A percentile compares a stretch with the other conserved stretches of the same genome.
phyloP scores from a whole-genome alignment of 805 yeast species.

The Candida sphagnicola region DNA sequence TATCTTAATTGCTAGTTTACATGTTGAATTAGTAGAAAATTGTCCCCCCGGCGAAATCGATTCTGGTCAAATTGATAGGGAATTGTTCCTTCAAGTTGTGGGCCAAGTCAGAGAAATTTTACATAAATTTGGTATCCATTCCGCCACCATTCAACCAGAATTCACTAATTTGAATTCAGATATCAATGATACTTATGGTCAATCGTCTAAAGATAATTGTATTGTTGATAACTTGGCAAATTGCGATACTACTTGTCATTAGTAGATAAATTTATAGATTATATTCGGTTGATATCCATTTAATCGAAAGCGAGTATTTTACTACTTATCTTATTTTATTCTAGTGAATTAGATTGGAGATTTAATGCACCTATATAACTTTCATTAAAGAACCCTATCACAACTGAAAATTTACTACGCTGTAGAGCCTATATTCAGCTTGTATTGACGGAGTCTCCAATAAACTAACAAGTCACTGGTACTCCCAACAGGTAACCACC shows the following conservation, averaged over 20 bases:
- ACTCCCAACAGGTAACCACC: no score
- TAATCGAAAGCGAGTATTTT: no score
- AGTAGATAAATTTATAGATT: constrained; percentile 4
- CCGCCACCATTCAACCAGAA: constrained; percentile 96
- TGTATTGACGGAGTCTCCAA: no score
- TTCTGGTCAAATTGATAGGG: constrained; percentile 38
- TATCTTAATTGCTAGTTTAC: constrained; percentile 82
- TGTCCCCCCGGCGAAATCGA: constrained; percentile 33
- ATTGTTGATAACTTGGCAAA: constrained; percentile 26
- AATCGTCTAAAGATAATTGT: constrained; percentile 24
- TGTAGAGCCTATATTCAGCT: no score
- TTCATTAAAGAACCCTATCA: no score
- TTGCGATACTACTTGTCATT: constrained; percentile 26
- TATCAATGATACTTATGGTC: constrained; percentile 24
- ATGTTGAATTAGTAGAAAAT: constrained; percentile 56
- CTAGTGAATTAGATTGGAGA: no score
- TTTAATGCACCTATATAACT: no score
- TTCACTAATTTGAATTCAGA: constrained; percentile 35
- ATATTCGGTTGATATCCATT: no score
- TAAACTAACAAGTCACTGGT: no score
- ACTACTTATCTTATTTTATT: no score
- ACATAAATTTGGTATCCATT: constrained; percentile 82
- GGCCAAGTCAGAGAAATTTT: constrained; percentile 71
- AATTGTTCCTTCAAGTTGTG: constrained; percentile 61
- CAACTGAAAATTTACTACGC: no score